A percentile compares a stretch with the other conserved stretches of the same genome.
Conservation (phyloP, 108 stramenopile genomes). For the Nitzschia putrida region DNA sequence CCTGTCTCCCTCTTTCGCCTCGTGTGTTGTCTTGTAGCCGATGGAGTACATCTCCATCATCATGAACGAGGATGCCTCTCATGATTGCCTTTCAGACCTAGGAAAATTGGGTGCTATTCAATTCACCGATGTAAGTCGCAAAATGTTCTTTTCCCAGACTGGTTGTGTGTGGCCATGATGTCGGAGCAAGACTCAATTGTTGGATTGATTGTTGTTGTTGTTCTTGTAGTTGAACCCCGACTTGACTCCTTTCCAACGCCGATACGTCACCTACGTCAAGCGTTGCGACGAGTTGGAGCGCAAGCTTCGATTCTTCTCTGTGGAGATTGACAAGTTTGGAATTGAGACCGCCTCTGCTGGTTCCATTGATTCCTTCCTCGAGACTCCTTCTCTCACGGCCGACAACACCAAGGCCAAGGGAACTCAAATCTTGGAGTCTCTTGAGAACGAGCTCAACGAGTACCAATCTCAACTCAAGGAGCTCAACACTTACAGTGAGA, state of each 20-base stretch:
- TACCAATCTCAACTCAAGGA: constrained; percentile 92
- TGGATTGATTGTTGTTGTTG: background rate
- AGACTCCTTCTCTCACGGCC: constrained; percentile 30
- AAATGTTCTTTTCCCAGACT: background rate
- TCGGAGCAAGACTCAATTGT: background rate
- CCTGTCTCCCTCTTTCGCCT: too few species aligned
- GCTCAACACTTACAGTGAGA: constrained; percentile 91
- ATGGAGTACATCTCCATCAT: constrained; percentile 99
- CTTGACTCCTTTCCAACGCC: constrained; percentile 97
- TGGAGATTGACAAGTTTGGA: constrained; percentile 90
- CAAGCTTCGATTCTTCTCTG: constrained; percentile 90
- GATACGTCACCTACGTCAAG: constrained; percentile 95
- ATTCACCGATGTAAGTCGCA: constrained; percentile 89
- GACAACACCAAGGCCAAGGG: constrained; percentile 51
- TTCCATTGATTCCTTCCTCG: constrained; percentile 62
- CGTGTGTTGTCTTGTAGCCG: constrained; percentile 34
- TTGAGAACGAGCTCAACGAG: constrained; percentile 90
- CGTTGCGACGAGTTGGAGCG: constrained; percentile 98
- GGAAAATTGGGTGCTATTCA: constrained; percentile 92
- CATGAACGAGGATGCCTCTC: constrained; percentile 96
- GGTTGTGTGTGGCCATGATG: background rate
- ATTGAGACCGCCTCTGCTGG: constrained; percentile 72
- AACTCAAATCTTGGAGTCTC: constrained; percentile 76
- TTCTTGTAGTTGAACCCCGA: constrained; percentile 87
- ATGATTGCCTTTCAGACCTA: constrained; percentile 89